These are phyloP conservation scores for Chaetomium olivaceum DNA, from an alignment of 2,329 filamentous ascomycete genomes.

Conservation along the genomic window DNA sequence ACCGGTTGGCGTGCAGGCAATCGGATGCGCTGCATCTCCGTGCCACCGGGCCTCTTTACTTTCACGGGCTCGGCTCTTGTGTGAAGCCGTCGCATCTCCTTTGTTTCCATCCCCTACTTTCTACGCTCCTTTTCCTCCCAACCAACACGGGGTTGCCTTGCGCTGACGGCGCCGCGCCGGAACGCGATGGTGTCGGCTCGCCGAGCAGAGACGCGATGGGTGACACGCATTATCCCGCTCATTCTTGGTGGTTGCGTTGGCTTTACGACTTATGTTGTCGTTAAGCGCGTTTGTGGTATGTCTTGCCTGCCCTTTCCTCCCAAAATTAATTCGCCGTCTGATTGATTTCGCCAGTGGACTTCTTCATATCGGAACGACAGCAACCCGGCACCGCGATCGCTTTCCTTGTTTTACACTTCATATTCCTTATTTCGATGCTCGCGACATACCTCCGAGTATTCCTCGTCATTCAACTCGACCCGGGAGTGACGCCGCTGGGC, in stretches of 20 bases:
- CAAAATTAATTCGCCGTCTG: background rate
- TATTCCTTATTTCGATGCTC: slow-evolving; percentile 68
- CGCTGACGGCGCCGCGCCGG: slow-evolving; percentile 3
- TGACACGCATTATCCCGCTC: slow-evolving; percentile 67
- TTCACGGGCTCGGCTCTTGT: background rate
- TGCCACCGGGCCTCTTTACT: slow-evolving; percentile 5
- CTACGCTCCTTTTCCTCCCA: background rate
- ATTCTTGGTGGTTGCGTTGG: slow-evolving; percentile 66
- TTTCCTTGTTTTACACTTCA: slow-evolving; percentile 70
- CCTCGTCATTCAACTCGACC: slow-evolving; percentile 65
- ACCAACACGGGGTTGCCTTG: background rate
- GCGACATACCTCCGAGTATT: slow-evolving; percentile 71
- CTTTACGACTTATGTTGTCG: slow-evolving; percentile 71
- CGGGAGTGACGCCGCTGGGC: slow-evolving; percentile 73
- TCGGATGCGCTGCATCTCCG: slow-evolving; percentile 12
- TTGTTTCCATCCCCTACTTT: background rate
- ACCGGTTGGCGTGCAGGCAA: slow-evolving; percentile 5
- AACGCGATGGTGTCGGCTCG: slow-evolving; percentile 31
- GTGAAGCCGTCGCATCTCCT: background rate
- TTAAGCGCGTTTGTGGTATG: slow-evolving; percentile 68
- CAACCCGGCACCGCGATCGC: slow-evolving; percentile 62
- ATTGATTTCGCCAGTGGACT: slow-evolving; percentile 58
- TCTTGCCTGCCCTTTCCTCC: slow-evolving; percentile 29
- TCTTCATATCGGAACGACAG: slow-evolving; percentile 58
- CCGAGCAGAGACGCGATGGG: slow-evolving; percentile 42